Evolutionary conservation across 768 basidiomycete species (phyloP), one percentile per base, ranked within the genome.

Genomic region (Clitopilus hobsonii): DNA sequence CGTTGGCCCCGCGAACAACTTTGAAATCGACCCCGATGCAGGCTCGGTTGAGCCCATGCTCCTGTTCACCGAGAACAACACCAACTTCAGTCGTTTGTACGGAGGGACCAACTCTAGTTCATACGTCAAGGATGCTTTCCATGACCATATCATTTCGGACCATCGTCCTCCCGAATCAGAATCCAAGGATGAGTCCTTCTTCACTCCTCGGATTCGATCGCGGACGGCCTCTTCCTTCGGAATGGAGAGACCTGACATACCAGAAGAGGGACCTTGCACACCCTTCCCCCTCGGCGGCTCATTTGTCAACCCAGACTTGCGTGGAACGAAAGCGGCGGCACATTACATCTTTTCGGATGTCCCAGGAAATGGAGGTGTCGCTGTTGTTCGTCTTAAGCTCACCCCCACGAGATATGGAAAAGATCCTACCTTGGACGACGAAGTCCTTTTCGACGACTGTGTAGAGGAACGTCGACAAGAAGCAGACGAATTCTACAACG

Each of bases 101-200:
- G 89, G 87, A 20, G 94, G 91, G 6, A 75, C 85, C 60, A 99
- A 99, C 74, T 76, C 81, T 51, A 85, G 86, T 0, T 79, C 82
- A 2, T 94, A 86, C 64, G 90, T 91, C 64, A 99, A 99, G 73
- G 97, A 99, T 65, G 95, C 90, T 10, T 99, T 99, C 78, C 96
- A 99, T 63, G 95, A 99, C 69, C 92, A 98, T 68, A 92, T 99
- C 68, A 87, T 99, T 60, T 85, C 85, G 1, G 79, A 78, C 5
- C 96, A 98, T 69, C 86, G 91, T 38, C 89, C 89, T 5, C 72
- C 74, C 63, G 69, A 65, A 14, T 71, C 76, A 2, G 76, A 82
- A 18, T 72, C 71, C 0, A 66, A 70, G 50, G 65, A 70, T 18
- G 79, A 79, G 59, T 66, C 69, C 2, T 74, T 80, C 54, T 83